These are phyloP conservation scores for Fusarium gaditjirri DNA, from an alignment of 2,329 filamentous ascomycete genomes.

Conservation along the genomic window DNA sequence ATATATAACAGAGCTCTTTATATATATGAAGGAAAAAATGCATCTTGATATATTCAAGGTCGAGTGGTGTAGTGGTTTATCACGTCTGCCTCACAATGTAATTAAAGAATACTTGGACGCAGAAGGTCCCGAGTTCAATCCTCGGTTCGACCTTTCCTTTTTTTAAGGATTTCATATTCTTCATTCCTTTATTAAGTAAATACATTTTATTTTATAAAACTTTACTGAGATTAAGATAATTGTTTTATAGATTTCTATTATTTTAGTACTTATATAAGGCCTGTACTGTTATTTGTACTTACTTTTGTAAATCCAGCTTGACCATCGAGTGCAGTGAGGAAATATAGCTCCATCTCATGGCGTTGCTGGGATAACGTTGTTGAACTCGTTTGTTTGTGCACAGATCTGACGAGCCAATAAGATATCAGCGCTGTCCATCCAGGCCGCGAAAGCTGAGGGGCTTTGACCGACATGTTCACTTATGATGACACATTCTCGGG, in stretches of 20 bases:
- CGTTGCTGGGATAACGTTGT: conserved; percentile 29
- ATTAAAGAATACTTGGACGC: not conserved
- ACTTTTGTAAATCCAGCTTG: not conserved
- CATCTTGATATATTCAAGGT: not conserved
- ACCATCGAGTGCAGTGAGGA: too few species aligned
- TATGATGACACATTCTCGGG: conserved; percentile 16
- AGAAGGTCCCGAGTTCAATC: conserved; percentile 6
- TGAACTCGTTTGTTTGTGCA: conserved; percentile 33
- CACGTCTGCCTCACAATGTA: conserved; percentile 1
- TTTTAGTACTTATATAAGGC: not conserved
- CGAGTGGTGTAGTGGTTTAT: conserved; percentile 20
- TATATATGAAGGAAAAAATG: too few species aligned
- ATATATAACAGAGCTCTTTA: too few species aligned
- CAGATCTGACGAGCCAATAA: conserved; percentile 31
- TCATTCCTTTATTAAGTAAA: not conserved
- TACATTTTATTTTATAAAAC: too few species aligned
- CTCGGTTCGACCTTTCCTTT: not conserved
- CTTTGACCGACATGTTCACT: conserved; percentile 32
- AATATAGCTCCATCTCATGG: not conserved
- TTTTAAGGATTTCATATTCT: fast-evolving
- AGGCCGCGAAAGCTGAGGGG: conserved; percentile 39
- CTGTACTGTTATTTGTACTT: not conserved
- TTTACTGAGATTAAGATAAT: not conserved
- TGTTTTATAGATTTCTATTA: not conserved
- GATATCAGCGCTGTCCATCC: conserved; percentile 21